These are phyloP conservation scores for Russula griseocarnosa DNA, from an alignment of 768 basidiomycete species.

Conservation along the genomic window DNA sequence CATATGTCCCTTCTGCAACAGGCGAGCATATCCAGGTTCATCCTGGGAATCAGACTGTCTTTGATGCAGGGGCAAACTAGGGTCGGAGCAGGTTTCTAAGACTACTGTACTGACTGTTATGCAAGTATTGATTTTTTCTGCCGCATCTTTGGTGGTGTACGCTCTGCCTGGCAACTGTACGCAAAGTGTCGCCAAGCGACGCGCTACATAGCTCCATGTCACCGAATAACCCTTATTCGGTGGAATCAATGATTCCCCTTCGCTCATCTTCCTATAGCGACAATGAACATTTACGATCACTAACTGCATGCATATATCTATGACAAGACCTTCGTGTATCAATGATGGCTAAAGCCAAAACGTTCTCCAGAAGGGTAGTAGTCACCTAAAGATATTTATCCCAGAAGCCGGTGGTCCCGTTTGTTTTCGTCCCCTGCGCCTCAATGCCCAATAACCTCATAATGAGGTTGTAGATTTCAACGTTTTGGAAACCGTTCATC, in stretches of 20 bases:
- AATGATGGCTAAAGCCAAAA: not conserved
- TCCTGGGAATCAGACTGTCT: constrained; percentile 54
- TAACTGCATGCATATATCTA: not conserved
- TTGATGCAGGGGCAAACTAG: constrained; percentile 61
- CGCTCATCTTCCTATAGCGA: not conserved
- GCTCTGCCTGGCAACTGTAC: not conserved
- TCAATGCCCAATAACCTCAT: constrained; percentile 68
- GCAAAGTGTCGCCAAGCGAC: not conserved
- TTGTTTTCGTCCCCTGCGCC: constrained; percentile 53
- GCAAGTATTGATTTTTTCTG: constrained; percentile 3
- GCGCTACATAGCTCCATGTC: not conserved
- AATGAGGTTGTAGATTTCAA: constrained; percentile 81
- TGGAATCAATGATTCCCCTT: not conserved
- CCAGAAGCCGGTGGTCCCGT: constrained; percentile 84
- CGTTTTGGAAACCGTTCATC: constrained; percentile 80
- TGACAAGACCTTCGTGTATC: not conserved
- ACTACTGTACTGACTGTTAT: constrained; percentile 10
- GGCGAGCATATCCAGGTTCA: constrained; percentile 53
- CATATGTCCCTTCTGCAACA: constrained; percentile 69
- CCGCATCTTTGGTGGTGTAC: not conserved
- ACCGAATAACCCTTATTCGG: not conserved
- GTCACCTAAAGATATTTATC: constrained; percentile 56
- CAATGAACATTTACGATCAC: not conserved
- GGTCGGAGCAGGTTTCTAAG: not conserved
- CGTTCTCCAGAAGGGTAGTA: too few species aligned